A percentile compares a stretch with the other conserved stretches of the same genome.
Conservation (phyloP, 2,329 filamentous ascomycete genomes). For the Diplodia corticola region DNA sequence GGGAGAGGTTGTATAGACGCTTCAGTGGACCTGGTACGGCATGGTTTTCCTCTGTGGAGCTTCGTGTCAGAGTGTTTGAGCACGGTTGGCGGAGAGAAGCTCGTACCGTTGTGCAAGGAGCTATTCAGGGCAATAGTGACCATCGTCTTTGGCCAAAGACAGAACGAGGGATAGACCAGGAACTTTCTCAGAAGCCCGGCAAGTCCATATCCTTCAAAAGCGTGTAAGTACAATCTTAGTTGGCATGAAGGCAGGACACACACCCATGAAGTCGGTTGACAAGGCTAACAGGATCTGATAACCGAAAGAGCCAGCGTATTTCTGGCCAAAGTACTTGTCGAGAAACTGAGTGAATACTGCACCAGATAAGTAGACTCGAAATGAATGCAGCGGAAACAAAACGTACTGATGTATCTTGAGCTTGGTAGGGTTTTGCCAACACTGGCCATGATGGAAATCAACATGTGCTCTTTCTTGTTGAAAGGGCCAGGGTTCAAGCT, state of each 20-base stretch:
- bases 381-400: background rate
- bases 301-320: constrained; percentile 49
- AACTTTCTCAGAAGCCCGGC: constrained; percentile 34
- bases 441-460: constrained; percentile 65
- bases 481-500: constrained; percentile 25
- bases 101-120: constrained; percentile 61
- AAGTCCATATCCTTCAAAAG: constrained; percentile 23
- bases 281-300: constrained; percentile 64
- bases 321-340: constrained; percentile 54
- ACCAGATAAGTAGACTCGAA: background rate
- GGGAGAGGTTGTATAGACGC: constrained; percentile 65
- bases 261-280: constrained; percentile 63
- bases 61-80: constrained; percentile 64
- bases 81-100: constrained; percentile 63
- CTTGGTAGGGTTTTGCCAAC: constrained; percentile 51
- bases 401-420: constrained; percentile 46
- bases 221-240: background rate
- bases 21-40: constrained; percentile 49
- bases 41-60: constrained; percentile 50
- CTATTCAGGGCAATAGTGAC: constrained; percentile 26
- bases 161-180: constrained; percentile 28
- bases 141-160: constrained; percentile 25
- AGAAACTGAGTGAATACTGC: constrained; percentile 53
- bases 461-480: constrained; percentile 33
- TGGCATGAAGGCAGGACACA: too few species aligned